Percentiles rank a stretch among this genome's conserved stretches.
Evolutionary conservation across 2,329 filamentous ascomycete genomes (phyloP).

Genomic region (Fusarium sp.): DNA sequence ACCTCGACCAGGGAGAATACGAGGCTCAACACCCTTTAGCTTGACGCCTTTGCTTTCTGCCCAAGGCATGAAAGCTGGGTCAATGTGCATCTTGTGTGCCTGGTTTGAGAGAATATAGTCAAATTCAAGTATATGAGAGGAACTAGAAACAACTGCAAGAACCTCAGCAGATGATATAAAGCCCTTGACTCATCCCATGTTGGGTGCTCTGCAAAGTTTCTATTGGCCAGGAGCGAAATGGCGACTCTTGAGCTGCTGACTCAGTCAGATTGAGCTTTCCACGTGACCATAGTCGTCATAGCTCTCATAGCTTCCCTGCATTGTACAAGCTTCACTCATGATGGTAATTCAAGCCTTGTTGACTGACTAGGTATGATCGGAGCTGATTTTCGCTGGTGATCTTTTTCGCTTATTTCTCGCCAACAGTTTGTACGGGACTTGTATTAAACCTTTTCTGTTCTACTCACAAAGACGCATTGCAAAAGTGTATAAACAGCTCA

Average conservation of each 20-base stretch:
- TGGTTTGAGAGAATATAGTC: not conserved
- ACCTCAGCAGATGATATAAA: not conserved
- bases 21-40: constrained; percentile 70
- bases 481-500: constrained; percentile 2
- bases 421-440: not conserved
- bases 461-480: not conserved
- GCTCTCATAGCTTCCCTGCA: constrained; percentile 12
- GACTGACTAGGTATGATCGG: not conserved
- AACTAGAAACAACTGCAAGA: not conserved
- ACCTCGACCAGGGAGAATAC: constrained; percentile 75
- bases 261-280: constrained; percentile 18
- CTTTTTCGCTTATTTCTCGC: not conserved
- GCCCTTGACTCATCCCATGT: constrained; percentile 21
- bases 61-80: constrained; percentile 69
- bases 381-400: constrained; percentile 5
- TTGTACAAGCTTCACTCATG: constrained; percentile 13
- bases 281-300: constrained; percentile 36
- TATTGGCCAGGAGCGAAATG: constrained; percentile 23
- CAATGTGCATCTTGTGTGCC: constrained; percentile 36
- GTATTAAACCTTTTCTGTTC: not conserved
- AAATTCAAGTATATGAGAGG: too few species aligned
- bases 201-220: constrained; percentile 18
- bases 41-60: constrained; percentile 58
- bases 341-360: constrained; percentile 7
- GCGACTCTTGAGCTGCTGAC: constrained; percentile 10